These are phyloP conservation scores for Cutaneotrichosporon spelunceum DNA, from an alignment of 1,284 basidiomycete genomes.

Conservation along the genomic window DNA sequence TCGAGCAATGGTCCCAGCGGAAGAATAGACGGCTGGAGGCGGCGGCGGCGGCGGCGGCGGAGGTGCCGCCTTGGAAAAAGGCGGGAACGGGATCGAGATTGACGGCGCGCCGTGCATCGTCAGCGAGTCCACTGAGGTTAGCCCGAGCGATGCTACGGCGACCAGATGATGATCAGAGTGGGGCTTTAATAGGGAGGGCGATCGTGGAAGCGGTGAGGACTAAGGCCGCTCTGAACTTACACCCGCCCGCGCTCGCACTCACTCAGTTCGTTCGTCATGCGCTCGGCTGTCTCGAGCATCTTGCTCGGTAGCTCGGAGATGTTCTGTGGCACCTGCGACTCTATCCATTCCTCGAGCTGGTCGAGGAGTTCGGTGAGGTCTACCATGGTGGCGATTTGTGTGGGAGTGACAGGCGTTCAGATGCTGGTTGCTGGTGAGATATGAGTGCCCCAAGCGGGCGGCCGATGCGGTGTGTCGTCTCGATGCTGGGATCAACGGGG, in stretches of 20 bases:
- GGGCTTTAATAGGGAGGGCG: background rate
- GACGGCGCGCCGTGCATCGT: constrained; percentile 47
- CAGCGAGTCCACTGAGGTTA: constrained; percentile 43
- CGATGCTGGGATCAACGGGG: background rate
- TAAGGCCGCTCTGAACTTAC: no score
- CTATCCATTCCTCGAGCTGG: constrained; percentile 50
- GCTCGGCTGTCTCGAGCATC: constrained; percentile 48
- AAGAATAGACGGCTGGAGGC: constrained; percentile 19
- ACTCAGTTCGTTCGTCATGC: constrained; percentile 48
- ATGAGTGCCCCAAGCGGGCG: no score
- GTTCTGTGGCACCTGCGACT: constrained; percentile 46
- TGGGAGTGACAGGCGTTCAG: background rate
- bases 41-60: constrained; percentile 39
- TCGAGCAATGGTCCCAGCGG: constrained; percentile 7
- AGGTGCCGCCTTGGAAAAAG: constrained; percentile 40
- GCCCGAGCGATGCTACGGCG: background rate
- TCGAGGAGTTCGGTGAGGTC: constrained; percentile 44
- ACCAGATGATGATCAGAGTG: background rate
- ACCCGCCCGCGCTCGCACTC: constrained; percentile 16
- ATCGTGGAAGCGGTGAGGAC: background rate
- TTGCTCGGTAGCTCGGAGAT: constrained; percentile 45
- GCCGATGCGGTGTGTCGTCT: background rate
- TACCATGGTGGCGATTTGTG: constrained; percentile 26
- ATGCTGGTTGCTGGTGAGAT: no score
- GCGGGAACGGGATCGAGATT: constrained; percentile 49